Percentiles rank a stretch among this genome's conserved stretches.
These are phyloP conservation scores for Metschnikowia noctiluminum DNA, from an alignment of 805 yeast genomes.

Conservation along the genomic window DNA sequence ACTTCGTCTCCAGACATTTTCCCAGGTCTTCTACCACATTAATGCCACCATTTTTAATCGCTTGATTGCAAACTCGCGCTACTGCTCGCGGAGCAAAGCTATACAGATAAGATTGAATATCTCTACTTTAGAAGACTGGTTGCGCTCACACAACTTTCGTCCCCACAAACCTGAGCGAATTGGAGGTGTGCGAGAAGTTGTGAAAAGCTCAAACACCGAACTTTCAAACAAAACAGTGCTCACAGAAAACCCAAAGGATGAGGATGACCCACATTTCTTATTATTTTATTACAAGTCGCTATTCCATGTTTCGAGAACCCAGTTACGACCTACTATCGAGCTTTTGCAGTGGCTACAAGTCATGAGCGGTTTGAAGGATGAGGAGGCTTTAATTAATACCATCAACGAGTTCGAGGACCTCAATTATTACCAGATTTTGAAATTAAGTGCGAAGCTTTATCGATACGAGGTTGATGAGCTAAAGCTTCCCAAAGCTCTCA, in stretches of 20 bases:
- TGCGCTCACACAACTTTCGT: constrained; percentile 60
- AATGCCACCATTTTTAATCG: constrained; percentile 71
- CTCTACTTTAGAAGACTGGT: constrained; percentile 91
- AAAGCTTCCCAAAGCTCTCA: constrained; percentile 47
- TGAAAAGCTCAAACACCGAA: constrained; percentile 7
- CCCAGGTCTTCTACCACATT: constrained; percentile 76
- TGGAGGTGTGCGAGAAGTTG: constrained; percentile 27
- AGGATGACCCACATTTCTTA: constrained; percentile 44
- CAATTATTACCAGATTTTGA: constrained; percentile 66
- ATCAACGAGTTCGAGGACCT: constrained; percentile 52
- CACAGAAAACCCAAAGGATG: constrained; percentile 20
- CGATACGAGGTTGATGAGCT: constrained; percentile 80
- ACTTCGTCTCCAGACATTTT: constrained; percentile 71
- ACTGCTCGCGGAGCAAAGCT: constrained; percentile 77
- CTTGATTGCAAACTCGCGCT: constrained; percentile 62
- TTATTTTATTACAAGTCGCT: constrained; percentile 63
- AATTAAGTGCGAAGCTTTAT: constrained; percentile 64
- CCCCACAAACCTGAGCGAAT: constrained; percentile 32
- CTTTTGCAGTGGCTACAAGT: constrained; percentile 89
- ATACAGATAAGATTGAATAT: constrained; percentile 85
- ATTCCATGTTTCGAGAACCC: constrained; percentile 60
- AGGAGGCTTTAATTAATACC: constrained; percentile 57
- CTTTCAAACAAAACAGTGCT: constrained; percentile 21
- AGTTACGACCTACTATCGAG: constrained; percentile 71
- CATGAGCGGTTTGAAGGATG: constrained; percentile 65